Evolutionary conservation across 139 green algal genomes (phyloP).

Genomic region (Micractinium sp.): DNA sequence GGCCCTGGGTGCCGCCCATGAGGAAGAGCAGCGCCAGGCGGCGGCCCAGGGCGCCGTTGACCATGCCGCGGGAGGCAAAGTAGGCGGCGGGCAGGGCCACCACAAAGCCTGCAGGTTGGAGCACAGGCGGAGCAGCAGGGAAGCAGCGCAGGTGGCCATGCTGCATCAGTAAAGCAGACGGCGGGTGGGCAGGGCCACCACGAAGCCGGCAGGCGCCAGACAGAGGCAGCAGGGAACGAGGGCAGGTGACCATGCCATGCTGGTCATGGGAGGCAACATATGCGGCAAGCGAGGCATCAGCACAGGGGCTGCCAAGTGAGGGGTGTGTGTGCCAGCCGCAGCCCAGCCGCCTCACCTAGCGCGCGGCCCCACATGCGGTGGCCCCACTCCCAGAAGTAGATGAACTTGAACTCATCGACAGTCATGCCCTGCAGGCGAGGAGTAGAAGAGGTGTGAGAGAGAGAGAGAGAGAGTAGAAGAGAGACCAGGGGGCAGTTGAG

Average conservation of each 20-base stretch:
- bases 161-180: not conserved
- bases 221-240: not conserved
- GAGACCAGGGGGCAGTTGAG: too few species aligned
- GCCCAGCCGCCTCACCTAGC: conserved; percentile 55
- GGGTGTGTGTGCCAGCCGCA: too few species aligned
- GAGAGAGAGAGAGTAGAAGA: too few species aligned
- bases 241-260: not conserved
- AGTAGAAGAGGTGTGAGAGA: not conserved
- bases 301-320: too few species aligned
- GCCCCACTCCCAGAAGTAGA: conserved; percentile 99
- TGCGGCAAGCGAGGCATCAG: too few species aligned
- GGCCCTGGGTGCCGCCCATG: conserved; percentile 89
- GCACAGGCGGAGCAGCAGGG: not conserved
- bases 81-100: conserved; percentile 85
- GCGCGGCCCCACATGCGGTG: conserved; percentile 93
- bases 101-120: conserved; percentile 53
- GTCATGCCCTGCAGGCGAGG: conserved; percentile 70
- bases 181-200: conserved; percentile 64
- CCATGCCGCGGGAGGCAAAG: conserved; percentile 78
- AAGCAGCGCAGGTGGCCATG: too few species aligned
- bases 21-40: conserved; percentile 87
- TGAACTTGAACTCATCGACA: conserved; percentile 99
- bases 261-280: too few species aligned
- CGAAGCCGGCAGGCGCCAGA: not conserved
- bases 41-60: conserved; percentile 76